Base-by-base conservation (phyloP, 768 basidiomycete genomes). In the Russula dissimulans region DNA sequence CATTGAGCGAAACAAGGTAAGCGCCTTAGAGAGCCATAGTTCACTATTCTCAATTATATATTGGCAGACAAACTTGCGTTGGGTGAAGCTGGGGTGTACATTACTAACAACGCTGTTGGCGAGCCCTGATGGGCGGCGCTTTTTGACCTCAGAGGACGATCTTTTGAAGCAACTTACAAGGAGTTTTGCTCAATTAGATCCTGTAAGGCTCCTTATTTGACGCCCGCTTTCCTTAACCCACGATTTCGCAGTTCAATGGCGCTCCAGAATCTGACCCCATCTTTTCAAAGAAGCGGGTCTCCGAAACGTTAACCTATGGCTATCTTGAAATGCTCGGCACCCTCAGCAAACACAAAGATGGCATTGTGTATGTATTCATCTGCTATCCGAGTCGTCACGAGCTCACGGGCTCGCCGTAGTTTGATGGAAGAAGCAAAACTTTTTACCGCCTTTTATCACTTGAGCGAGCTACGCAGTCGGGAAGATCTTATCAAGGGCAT, bases 291-390 rank as follows among this genome's bases (percentile, higher is more conserved):
- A 80, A 84, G 65, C 80, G 91, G 7, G 79, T 97, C 50, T 78
- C 86, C 43, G 85, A 86, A 17, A 93, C 92, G 0, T 73, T 99
- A 66, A 91, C 91, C 0, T 89, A 83, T 66, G 95, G 94, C 0
- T 98, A 98, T 71, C 83, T 99, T 65, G 93, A 97, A 67, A 94
- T 99, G 86, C 79, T 99, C 3, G 95, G 95, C 8, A 86, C 83
- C 1, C 76, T 99, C 48, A 95, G 91, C 75, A 92, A 87, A 68
- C 84, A 86, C 63, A 80, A 84, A 50, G 91, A 97, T 49, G 97
- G 97, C 29, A 81, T 95, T 26, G 89, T 91, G 94, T 95, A 42
- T 11, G 26, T 54, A 17, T 45, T 46, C 34, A 18, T 41, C 29
- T 22, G 22, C 10, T 38, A 42, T 43, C 51, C 9, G 49, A 22